A percentile compares a stretch with the other conserved stretches of the same genome.
Evolutionary conservation across 1,284 basidiomycete genomes (phyloP).

Genomic region (Tetrapyrgos nigripes): DNA sequence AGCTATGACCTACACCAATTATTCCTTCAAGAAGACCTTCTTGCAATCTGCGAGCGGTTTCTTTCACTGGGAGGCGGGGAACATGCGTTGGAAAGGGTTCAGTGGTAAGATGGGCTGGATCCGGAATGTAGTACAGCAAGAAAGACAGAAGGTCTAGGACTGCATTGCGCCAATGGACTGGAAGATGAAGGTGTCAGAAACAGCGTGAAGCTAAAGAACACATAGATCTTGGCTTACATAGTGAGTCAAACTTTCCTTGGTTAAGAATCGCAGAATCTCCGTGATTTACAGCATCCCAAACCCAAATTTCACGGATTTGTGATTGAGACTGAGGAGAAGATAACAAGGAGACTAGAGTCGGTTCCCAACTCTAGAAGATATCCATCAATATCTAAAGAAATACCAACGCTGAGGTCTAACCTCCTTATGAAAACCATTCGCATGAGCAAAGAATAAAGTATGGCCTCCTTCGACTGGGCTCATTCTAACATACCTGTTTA

Average conservation of each 20-base stretch:
- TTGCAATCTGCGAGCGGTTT: conserved; percentile 45
- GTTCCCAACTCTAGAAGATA: conserved; percentile 71
- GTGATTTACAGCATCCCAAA: conserved; percentile 80
- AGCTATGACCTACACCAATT: conserved; percentile 82
- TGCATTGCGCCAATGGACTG: conserved; percentile 76
- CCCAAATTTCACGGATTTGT: conserved; percentile 78
- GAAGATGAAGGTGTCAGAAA: conserved; percentile 1
- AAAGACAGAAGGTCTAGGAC: conserved; percentile 77
- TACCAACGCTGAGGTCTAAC: conserved; percentile 42
- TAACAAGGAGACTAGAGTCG: conserved; percentile 57
- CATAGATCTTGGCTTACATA: conserved; percentile 52
- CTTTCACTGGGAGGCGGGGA: conserved; percentile 46
- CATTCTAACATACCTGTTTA: conserved; percentile 59
- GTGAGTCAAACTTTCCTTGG: conserved; percentile 52
- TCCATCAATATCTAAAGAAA: background rate
- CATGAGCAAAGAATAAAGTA: conserved; percentile 79
- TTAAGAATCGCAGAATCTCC: conserved; percentile 80
- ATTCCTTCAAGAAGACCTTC: conserved; percentile 55
- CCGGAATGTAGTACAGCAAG: conserved; percentile 63
- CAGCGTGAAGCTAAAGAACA: background rate
- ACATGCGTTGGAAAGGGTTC: conserved; percentile 56
- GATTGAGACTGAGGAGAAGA: conserved; percentile 34
- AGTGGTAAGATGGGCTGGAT: conserved; percentile 23
- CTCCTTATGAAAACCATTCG: conserved; percentile 87
- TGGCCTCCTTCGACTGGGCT: conserved; percentile 42